Evolutionary conservation across 148 eudicot species (phyloP).

Genomic region (Heliamphora exappendiculata): DNA sequence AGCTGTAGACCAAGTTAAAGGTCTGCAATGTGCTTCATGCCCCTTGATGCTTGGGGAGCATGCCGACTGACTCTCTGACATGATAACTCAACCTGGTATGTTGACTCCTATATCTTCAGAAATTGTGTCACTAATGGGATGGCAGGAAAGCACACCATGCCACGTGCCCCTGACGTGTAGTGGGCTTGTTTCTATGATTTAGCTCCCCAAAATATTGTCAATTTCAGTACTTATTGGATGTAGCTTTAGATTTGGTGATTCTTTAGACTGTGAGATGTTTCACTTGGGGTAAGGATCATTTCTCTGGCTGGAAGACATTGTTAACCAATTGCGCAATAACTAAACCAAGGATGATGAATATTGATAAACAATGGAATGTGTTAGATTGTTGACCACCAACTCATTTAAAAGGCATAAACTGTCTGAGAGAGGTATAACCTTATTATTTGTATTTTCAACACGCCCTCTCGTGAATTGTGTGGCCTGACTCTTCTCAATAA

Average conservation of each 20-base stretch:
- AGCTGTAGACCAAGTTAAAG: neutral
- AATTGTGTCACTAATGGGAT: no score
- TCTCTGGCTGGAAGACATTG: neutral
- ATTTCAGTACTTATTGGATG: neutral
- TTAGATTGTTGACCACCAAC: no score
- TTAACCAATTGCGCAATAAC: neutral
- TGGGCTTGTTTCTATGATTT: neutral
- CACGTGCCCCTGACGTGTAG: no score
- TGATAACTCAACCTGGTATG: neutral
- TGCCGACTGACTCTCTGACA: neutral
- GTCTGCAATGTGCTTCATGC: neutral
- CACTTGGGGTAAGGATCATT: neutral
- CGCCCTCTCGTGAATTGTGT: no score
- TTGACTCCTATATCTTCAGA: neutral
- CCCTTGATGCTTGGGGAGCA: neutral
- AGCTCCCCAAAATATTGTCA: neutral
- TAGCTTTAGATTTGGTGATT: no score
- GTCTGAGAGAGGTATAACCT: no score
- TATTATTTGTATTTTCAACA: no score
- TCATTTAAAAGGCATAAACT: no score
- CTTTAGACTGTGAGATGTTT: neutral
- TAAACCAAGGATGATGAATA: neutral
- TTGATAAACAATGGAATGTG: neutral
- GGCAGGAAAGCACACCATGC: no score
- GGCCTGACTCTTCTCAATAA: no score